Conservation (phyloP, 257 asterid species). For the Lantana camara region DNA sequence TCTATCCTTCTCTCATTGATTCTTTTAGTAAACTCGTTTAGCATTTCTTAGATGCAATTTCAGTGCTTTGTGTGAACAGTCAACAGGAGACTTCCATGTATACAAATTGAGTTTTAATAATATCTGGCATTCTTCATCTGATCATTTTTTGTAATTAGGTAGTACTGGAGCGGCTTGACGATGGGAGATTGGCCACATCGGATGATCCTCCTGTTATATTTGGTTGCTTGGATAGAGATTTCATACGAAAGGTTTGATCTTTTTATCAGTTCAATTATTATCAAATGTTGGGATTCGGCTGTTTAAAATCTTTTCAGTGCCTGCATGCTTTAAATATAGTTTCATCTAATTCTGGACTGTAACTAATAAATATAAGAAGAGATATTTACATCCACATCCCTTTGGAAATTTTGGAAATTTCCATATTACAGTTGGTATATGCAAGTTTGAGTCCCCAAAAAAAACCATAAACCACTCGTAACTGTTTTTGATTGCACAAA, state of each 20-base stretch:
- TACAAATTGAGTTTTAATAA: background rate
- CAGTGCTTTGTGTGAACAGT: no score
- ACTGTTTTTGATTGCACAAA: no score
- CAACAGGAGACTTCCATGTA: background rate
- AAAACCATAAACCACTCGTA: no score
- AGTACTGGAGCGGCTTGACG: slow-evolving; percentile 79
- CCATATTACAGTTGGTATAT: no score
- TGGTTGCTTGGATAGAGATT: slow-evolving; percentile 72
- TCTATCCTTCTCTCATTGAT: background rate
- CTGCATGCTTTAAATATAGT: background rate
- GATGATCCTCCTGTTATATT: slow-evolving; percentile 80
- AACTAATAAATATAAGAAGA: no score
- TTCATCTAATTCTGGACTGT: no score
- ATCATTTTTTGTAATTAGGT: slow-evolving; percentile 44
- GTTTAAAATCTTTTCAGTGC: background rate
- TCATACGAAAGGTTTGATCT: slow-evolving; percentile 68
- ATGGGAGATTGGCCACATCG: slow-evolving; percentile 76
- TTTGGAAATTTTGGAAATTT: no score
- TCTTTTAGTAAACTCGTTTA: no score
- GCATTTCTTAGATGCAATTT: no score
- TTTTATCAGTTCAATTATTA: background rate
- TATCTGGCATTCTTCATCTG: slow-evolving; percentile 22
- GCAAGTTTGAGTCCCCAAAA: no score
- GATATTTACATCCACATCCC: no score
- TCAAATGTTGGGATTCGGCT: background rate